Base-by-base conservation (phyloP, 176 grass and related monocot species). In the Carex cristatella region DNA sequence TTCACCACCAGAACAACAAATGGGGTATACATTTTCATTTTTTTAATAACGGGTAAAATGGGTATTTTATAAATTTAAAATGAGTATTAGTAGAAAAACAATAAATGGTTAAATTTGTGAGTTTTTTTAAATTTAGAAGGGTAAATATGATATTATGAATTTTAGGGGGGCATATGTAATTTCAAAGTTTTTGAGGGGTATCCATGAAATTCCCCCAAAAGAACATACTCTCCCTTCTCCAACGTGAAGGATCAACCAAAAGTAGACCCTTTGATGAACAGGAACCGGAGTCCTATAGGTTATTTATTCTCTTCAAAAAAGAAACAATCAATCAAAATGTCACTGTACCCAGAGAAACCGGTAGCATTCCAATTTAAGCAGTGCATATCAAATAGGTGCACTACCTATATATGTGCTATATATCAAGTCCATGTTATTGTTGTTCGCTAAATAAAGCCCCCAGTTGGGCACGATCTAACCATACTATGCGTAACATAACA, bases 291-390 rank as follows among this genome's bases (percentile, higher is more conserved):
- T 46, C 1, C 37, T 10, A 79, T 37, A 56, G 12, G 5, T 58
- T 58, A 44, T 75, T 33, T 66, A 35, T 33, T 46, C 7, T 75
- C 69, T 74, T 75, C 71, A 75, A 75, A 54, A 42, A 72, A 72
- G 16, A 79, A 79, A 79, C 51, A 79, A 58, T 78, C 74, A 79
- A 58, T 16, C 30, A 79, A 33, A 79, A 56, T 33, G 2, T 57
- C 37, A 79, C 74, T 79, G 72, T 76, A 55, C 23, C 74, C 37
- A 79, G 13, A 79, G 12, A 10, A 63, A 72, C 53, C 16, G 28
- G 53, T 79, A 35, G 12, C 32, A 68, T 68, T 56, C 74, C 18
- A 30, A 79, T 18, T 18, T 9, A 15, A 58, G 30, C 30, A 58
- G 48, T 57, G n/a, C 12, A 35, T 35, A 32, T 57, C 51, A 58